These are phyloP conservation scores for Tylopilus sp. DNA, from an alignment of 768 basidiomycete species.

Conservation along the genomic window DNA sequence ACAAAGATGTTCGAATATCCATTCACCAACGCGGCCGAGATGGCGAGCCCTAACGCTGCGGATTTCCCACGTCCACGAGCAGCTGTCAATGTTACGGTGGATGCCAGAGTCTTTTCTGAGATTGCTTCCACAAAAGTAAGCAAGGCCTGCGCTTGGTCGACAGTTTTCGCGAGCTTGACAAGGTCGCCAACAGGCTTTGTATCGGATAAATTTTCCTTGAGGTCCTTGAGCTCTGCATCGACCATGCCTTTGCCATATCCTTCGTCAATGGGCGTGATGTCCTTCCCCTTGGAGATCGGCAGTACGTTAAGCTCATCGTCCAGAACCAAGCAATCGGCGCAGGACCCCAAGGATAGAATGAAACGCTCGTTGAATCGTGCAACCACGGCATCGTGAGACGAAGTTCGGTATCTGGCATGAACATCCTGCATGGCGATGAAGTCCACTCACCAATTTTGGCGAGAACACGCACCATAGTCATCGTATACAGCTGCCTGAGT, in stretches of 20 bases:
- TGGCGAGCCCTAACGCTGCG: conserved; percentile 91
- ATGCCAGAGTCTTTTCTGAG: conserved; percentile 87
- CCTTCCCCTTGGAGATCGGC: conserved; percentile 92
- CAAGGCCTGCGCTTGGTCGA: conserved; percentile 93
- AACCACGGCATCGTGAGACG: conserved; percentile 82
- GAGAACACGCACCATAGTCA: conserved; percentile 63
- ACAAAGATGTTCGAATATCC: conserved; percentile 98
- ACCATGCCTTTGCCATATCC: conserved; percentile 46
- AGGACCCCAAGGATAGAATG: conserved; percentile 93
- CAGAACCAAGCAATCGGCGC: conserved; percentile 87
- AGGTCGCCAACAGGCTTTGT: conserved; percentile 87
- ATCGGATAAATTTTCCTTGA: conserved; percentile 75
- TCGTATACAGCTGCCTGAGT: conserved; percentile 84
- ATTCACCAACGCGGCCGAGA: conserved; percentile 88
- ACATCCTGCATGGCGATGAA: conserved; percentile 68
- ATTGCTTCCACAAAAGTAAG: conserved; percentile 94
- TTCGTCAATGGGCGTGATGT: conserved; percentile 68
- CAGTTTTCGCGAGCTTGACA: conserved; percentile 83
- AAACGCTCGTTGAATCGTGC: conserved; percentile 99
- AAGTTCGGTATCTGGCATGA: conserved; percentile 90
- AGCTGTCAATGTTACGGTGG: conserved; percentile 93
- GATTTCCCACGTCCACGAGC: conserved; percentile 95
- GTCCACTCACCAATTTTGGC: neutral
- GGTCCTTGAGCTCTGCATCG: conserved; percentile 67
- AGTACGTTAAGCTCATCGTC: conserved; percentile 98